Evolutionary conservation across 805 yeast genomes (phyloP).

Genomic region (Candida golubevii): DNA sequence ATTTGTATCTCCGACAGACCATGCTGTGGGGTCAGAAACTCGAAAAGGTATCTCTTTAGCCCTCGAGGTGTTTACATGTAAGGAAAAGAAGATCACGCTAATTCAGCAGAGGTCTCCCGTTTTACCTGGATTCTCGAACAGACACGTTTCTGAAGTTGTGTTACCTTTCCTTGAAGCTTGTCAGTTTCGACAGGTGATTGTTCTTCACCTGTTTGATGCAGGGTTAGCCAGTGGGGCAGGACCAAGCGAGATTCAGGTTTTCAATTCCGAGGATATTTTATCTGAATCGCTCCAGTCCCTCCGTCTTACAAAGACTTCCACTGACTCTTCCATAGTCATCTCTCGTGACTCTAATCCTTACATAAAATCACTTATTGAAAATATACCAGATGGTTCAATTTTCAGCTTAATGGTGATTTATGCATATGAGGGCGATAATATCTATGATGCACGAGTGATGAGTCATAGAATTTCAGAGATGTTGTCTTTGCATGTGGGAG

Average conservation of each 20-base stretch:
- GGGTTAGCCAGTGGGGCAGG: constrained; percentile 36
- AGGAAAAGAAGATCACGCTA: constrained; percentile 42
- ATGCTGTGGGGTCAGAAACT: constrained; percentile 13
- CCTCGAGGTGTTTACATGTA: constrained; percentile 57
- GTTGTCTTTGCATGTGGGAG: constrained; percentile 17
- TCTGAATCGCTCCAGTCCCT: constrained; percentile 28
- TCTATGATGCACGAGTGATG: constrained; percentile 57
- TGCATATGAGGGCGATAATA: constrained; percentile 90
- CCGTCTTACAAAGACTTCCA: constrained; percentile 15
- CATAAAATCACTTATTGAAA: constrained; percentile 11
- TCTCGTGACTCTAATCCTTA: constrained; percentile 14
- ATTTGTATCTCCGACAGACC: constrained; percentile 76
- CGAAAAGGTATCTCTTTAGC: constrained; percentile 50
- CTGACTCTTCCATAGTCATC: constrained; percentile 3
- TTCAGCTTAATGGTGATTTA: constrained; percentile 48
- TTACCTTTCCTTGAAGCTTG: constrained; percentile 43
- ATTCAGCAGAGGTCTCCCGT: constrained; percentile 84
- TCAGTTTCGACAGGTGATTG: constrained; percentile 43
- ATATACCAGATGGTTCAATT: constrained; percentile 11
- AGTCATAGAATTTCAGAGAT: constrained; percentile 35
- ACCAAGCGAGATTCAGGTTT: constrained; percentile 24
- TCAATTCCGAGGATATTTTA: constrained; percentile 29
- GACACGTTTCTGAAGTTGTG: constrained; percentile 49
- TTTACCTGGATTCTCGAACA: constrained; percentile 54
- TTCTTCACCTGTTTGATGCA: constrained; percentile 72